These are phyloP conservation scores for Chaetomium fimeti DNA, from an alignment of 495 filamentous ascomycete species.

Conservation along the genomic window DNA sequence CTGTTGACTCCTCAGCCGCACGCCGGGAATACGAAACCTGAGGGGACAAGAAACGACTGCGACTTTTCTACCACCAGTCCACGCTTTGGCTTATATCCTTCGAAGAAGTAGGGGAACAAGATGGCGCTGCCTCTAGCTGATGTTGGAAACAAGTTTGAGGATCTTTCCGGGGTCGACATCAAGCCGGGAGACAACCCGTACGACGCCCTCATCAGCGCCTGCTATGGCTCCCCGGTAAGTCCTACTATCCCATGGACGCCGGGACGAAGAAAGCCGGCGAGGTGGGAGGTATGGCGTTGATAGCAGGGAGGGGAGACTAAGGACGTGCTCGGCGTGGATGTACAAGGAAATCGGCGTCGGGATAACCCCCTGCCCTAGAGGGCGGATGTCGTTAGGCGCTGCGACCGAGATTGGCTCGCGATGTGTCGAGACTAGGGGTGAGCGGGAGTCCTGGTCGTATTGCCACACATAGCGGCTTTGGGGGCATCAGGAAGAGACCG, in stretches of 20 bases:
- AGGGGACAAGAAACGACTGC: not conserved
- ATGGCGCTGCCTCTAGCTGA: constrained; percentile 44
- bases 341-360: not conserved
- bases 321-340: not conserved
- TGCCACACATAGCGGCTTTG: no score
- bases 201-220: constrained; percentile 65
- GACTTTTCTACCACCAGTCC: no score
- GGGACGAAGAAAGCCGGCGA: no score
- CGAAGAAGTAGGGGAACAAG: not conserved
- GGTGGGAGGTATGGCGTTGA: no score
- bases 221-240: constrained; percentile 59
- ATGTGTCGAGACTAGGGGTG: no score
- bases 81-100: no score
- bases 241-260: not conserved
- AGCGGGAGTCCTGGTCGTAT: no score
- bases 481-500: no score
- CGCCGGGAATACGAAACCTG: not conserved
- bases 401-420: no score
- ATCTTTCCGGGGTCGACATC: constrained; percentile 53
- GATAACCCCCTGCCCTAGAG: no score
- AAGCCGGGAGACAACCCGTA: constrained; percentile 67
- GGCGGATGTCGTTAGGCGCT: no score
- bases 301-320: no score
- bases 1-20: not conserved
- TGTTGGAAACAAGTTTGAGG: constrained; percentile 54